Evolutionary conservation across 805 yeast species (phyloP).

Genomic region (Zygosaccharomyces gambellarensis): DNA sequence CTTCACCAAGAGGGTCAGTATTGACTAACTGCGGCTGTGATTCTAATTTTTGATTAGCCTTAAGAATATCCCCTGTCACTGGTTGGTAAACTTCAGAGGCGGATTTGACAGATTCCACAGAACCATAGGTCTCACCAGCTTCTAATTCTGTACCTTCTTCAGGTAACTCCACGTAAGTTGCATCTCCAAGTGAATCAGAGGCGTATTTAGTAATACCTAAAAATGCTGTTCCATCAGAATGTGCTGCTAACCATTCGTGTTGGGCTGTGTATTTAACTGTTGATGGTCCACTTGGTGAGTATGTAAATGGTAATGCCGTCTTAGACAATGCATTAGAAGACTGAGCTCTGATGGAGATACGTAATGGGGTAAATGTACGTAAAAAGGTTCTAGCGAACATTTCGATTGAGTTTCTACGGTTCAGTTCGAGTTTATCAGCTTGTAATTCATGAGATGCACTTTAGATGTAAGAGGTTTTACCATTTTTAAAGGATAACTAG

Average conservation of each 20-base stretch:
- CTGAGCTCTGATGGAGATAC: constrained; percentile 24
- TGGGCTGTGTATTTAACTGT: constrained; percentile 70
- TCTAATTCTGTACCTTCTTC: constrained; percentile 58
- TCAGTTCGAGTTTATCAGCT: background rate
- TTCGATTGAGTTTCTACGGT: background rate
- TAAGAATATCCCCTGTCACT: constrained; percentile 68
- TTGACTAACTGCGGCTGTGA: constrained; percentile 75
- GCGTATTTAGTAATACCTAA: constrained; percentile 96
- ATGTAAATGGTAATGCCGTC: constrained; percentile 31
- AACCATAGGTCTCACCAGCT: constrained; percentile 80
- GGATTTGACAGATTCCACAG: constrained; percentile 90
- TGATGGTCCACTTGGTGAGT: constrained; percentile 30
- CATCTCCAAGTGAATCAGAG: constrained; percentile 94
- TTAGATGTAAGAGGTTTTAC: background rate
- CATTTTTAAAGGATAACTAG: too few species aligned
- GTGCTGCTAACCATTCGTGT: constrained; percentile 93
- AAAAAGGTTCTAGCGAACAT: constrained; percentile 5
- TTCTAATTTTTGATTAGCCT: constrained; percentile 61
- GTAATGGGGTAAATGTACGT: constrained; percentile 7
- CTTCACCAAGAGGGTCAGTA: constrained; percentile 87
- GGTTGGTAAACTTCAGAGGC: constrained; percentile 93
- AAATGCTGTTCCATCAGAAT: constrained; percentile 74
- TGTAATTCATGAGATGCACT: too few species aligned
- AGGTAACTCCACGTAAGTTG: constrained; percentile 88
- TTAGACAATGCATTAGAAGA: constrained; percentile 31